phyloP scores from a whole-genome alignment of 805 yeast species.

The Lachancea nothofagi region DNA sequence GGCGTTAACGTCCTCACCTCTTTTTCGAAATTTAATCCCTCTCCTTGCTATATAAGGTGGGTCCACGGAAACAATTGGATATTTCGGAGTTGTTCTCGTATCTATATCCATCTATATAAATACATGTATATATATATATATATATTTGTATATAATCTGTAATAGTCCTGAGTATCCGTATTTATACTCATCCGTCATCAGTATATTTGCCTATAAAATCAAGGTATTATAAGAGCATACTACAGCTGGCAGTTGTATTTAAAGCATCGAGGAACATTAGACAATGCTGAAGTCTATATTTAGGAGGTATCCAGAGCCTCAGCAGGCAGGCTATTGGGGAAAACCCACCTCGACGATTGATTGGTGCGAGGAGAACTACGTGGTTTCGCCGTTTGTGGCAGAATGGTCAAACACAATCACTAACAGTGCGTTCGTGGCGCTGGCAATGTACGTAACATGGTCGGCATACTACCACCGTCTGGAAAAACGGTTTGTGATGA shows the following conservation, averaged over 20 bases:
- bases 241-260: not conserved
- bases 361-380: constrained; percentile 98
- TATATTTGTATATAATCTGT: not conserved
- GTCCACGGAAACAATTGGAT: no score
- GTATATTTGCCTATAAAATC: not conserved
- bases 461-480: constrained; percentile 55
- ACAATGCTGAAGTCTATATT: constrained; percentile 6
- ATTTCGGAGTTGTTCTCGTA: no score
- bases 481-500: constrained; percentile 64
- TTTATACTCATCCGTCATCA: not conserved
- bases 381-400: constrained; percentile 77
- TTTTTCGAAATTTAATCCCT: not conserved
- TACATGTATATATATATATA: no score
- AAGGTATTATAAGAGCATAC: not conserved
- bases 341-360: constrained; percentile 89
- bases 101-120: not conserved
- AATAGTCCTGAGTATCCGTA: not conserved
- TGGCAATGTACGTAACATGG: constrained; percentile 59
- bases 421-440: constrained; percentile 50
- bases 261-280: not conserved
- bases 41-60: not conserved
- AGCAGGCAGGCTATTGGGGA: constrained; percentile 70
- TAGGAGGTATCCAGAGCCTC: constrained; percentile 50
- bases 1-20: no score
- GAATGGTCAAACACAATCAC: constrained; percentile 87